Percentiles rank a stretch among this genome's conserved stretches.
Conservation (phyloP, 2,329 filamentous ascomycete genomes). For the Sclerotinia trifoliorum region DNA sequence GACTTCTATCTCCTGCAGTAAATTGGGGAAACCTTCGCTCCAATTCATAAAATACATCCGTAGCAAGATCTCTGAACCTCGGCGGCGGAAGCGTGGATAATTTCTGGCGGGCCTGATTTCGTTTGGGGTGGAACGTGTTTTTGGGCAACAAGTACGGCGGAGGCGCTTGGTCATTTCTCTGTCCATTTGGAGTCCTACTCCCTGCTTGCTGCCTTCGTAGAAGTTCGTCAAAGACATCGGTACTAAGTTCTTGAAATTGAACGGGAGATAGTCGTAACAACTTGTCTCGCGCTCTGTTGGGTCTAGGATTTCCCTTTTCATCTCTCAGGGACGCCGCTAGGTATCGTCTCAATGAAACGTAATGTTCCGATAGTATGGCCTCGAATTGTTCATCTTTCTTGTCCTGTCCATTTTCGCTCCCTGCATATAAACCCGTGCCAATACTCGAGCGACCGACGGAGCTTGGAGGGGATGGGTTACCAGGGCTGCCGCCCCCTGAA, state of each 20-base stretch:
- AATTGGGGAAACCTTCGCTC: constrained; percentile 88
- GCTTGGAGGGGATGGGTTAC: constrained; percentile 78
- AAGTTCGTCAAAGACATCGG: constrained; percentile 95
- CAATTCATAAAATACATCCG: constrained; percentile 93
- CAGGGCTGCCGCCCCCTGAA: constrained; percentile 48
- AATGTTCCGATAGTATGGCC: constrained; percentile 72
- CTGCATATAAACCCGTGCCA: constrained; percentile 67
- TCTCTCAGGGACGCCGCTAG: constrained; percentile 69
- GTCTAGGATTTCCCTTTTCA: constrained; percentile 69
- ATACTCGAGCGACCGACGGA: constrained; percentile 85
- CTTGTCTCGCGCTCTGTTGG: constrained; percentile 93
- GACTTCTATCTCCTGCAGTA: constrained; percentile 64
- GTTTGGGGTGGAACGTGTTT: constrained; percentile 88
- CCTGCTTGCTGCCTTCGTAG: constrained; percentile 75
- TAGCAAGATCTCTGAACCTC: constrained; percentile 86
- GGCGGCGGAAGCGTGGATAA: constrained; percentile 84
- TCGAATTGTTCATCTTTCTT: constrained; percentile 65
- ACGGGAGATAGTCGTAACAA: constrained; percentile 83
- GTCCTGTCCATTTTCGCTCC: constrained; percentile 63
- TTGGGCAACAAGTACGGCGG: constrained; percentile 80
- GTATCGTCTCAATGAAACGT: constrained; percentile 66
- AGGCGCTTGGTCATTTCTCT: constrained; percentile 49
- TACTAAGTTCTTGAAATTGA: constrained; percentile 96
- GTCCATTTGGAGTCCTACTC: constrained; percentile 52
- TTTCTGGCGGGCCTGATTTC: constrained; percentile 96